Evolutionary conservation across 805 yeast species (phyloP).

Genomic region (Myxozyma neotropica): DNA sequence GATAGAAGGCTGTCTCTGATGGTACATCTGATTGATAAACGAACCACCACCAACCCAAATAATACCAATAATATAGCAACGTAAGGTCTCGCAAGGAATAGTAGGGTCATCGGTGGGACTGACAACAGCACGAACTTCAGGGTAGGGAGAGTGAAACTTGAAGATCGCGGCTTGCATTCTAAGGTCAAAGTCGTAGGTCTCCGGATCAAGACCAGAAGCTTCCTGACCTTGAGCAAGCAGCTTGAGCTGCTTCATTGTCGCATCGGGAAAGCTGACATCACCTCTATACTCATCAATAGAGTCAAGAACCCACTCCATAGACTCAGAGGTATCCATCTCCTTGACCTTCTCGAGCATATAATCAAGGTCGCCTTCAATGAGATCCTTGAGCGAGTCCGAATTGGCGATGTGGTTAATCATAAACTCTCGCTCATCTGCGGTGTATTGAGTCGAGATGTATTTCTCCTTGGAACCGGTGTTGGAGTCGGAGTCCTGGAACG

Average conservation of each 20-base stretch:
- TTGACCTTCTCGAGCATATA: conserved; percentile 1
- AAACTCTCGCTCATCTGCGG: conserved; percentile 9
- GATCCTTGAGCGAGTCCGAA: conserved; percentile 4
- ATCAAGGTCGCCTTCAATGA: conserved; percentile 13
- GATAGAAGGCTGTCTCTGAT: conserved; percentile 58
- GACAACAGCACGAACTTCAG: conserved; percentile 49
- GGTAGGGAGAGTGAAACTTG: conserved; percentile 42
- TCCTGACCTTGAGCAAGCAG: conserved; percentile 18
- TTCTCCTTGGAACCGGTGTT: neutral
- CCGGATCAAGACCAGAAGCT: conserved; percentile 10
- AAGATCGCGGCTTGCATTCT: conserved; percentile 19
- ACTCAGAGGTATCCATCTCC: conserved; percentile 1
- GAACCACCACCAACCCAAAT: conserved; percentile 59
- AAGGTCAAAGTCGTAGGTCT: conserved; percentile 14
- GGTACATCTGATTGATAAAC: conserved; percentile 60
- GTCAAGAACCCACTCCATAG: conserved; percentile 13
- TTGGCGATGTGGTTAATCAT: conserved; percentile 4
- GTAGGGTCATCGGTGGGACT: conserved; percentile 48
- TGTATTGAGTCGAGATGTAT: conserved; percentile 6
- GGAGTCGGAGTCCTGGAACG: conserved; percentile 3
- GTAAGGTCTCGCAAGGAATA: conserved; percentile 52
- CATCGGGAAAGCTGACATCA: conserved; percentile 51
- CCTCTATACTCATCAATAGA: conserved; percentile 40
- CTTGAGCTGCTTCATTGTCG: conserved; percentile 43
- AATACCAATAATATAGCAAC: conserved; percentile 55